Evolutionary conservation across 2,329 filamentous ascomycete species (phyloP), one percentile per base, ranked within the genome.

Genomic region (Aspergillus sp.): DNA sequence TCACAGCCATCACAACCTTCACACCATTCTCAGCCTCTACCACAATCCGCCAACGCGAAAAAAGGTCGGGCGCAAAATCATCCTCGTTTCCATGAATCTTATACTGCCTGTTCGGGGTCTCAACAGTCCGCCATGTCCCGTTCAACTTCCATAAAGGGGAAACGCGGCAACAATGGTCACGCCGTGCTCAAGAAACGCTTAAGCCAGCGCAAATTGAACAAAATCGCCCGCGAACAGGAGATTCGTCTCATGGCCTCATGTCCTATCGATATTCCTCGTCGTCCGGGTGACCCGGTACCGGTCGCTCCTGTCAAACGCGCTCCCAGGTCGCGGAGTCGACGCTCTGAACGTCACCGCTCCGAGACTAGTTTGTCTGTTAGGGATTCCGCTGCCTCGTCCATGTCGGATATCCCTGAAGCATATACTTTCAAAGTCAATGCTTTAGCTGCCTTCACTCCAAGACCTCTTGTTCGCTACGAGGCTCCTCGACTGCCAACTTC

Each of bases 191-290:
- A 83, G 50, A 83, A 84, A 52, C 88, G 83, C 61, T 86, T 86
- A 37, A 90, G 82, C 73, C 94, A 88, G 70, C 81, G 85, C 58
- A 83, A 84, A 60, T 84, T 85, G 57, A 78, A 85, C 53, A 87
- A 94, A 53, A 81, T 82, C 62, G 78, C 85, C 49, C 80, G 91
- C 49, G 90, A 95, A 68, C 88, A 88, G 53, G 89, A 95, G 69
- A 90, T 96, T 62, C 87, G 84, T 63, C 83, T 88, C 46, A 88
- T 96, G 86, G 86, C 82, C 61, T 80, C 82, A 37, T 79, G 78
- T 51, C 76, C 78, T 2, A 79, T 84, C 56, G 83, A 87, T 5
- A 72, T 83, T 51, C 69, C 74, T 15, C 77, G 75, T 46, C 80
- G 86, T 45, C 76, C 78, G 9, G 77, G 37, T 20, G 15, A 39